Evolutionary conservation across 1,139 yeast species (phyloP).

Genomic region (Suhomyces maxii): DNA sequence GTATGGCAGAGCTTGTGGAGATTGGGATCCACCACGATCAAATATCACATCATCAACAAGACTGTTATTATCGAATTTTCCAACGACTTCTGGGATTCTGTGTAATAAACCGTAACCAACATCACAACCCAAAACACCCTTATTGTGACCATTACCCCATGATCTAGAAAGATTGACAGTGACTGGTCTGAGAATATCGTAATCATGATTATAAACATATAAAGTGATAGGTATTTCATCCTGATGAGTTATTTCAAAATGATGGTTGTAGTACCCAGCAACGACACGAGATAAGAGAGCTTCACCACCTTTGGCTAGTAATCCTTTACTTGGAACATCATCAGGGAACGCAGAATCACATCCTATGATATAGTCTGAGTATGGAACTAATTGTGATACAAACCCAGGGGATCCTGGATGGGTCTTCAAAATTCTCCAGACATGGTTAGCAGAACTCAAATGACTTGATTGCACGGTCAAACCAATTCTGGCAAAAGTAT

Average conservation of each 20-base stretch:
- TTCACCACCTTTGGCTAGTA: constrained; percentile 85
- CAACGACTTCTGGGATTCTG: constrained; percentile 70
- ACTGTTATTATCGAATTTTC: constrained; percentile 41
- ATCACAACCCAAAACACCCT: constrained; percentile 87
- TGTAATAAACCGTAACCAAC: constrained; percentile 92
- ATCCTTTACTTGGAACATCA: constrained; percentile 56
- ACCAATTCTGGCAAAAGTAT: constrained; percentile 50
- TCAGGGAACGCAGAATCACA: constrained; percentile 59
- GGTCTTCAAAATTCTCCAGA: constrained; percentile 82
- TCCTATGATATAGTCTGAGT: constrained; percentile 87
- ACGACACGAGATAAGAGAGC: constrained; percentile 70
- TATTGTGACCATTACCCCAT: constrained; percentile 54
- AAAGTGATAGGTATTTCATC: constrained; percentile 50
- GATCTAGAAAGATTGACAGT: constrained; percentile 55
- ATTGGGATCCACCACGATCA: constrained; percentile 19
- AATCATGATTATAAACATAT: constrained; percentile 86
- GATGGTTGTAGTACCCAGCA: constrained; percentile 52
- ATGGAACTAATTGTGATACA: constrained; percentile 77
- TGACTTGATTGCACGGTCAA: constrained; percentile 77
- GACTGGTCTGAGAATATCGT: constrained; percentile 83
- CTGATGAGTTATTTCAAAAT: constrained; percentile 36
- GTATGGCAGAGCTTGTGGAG: neutral
- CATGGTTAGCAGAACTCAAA: constrained; percentile 71
- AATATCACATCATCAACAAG: constrained; percentile 41
- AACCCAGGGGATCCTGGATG: constrained; percentile 84